Evolutionary conservation across 768 basidiomycete genomes (phyloP).

Genomic region (Trametes coccinea): DNA sequence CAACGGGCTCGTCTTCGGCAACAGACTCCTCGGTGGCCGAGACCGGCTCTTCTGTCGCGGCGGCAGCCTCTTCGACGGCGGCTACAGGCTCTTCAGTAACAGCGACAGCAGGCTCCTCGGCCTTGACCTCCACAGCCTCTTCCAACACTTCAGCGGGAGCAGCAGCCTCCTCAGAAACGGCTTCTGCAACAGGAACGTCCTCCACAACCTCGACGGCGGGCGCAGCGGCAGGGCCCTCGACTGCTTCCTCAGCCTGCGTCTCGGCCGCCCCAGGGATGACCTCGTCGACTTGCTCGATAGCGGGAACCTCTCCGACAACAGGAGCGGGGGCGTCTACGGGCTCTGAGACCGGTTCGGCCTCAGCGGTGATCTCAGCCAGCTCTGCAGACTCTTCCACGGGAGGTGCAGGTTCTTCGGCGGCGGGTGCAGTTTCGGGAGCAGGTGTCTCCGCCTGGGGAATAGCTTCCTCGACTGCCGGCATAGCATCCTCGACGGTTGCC

Average conservation of each 20-base stretch:
- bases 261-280: neutral
- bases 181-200: neutral
- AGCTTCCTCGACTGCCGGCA: neutral
- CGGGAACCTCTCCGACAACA: constrained; percentile 6
- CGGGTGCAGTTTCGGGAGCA: too few relatives aligned
- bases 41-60: neutral
- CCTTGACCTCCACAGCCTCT: neutral
- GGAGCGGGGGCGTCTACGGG: neutral
- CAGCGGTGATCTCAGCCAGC: neutral
- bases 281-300: neutral
- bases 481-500: neutral
- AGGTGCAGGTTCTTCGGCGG: neutral
- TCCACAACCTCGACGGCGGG: neutral
- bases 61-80: neutral
- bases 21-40: neutral
- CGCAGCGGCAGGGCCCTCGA: neutral
- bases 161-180: neutral
- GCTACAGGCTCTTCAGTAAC: neutral
- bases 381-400: neutral
- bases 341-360: neutral
- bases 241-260: neutral
- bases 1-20: neutral
- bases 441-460: neutral
- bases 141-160: neutral
- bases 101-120: neutral